A percentile compares a stretch with the other conserved stretches of the same genome.
These are phyloP conservation scores for Leishmania major DNA, from an alignment of 208 protist species.

Conservation along the genomic window DNA sequence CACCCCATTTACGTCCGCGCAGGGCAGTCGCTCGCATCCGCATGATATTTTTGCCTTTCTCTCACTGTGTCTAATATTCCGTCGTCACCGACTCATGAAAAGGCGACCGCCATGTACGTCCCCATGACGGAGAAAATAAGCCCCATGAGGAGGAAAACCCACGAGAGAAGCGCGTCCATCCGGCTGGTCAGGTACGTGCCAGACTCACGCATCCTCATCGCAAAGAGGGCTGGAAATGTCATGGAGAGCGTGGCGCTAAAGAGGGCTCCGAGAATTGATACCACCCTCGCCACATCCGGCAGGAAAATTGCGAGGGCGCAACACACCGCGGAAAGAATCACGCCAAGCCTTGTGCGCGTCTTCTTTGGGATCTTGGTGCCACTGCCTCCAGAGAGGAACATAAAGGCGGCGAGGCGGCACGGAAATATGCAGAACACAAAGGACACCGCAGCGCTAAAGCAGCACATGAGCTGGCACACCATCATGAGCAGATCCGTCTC, in stretches of 20 bases:
- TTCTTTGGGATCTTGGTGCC: conserved; percentile 59
- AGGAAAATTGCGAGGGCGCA: conserved; percentile 64
- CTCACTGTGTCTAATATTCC: not conserved
- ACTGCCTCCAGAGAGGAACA: conserved; percentile 65
- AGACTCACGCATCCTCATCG: conserved; percentile 64
- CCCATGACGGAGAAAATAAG: conserved; percentile 58
- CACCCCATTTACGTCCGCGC: not conserved
- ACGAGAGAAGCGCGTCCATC: conserved; percentile 46
- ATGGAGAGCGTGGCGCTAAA: conserved; percentile 83
- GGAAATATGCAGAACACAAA: conserved; percentile 84
- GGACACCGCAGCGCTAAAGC: conserved; percentile 69
- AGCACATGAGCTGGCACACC: conserved; percentile 70
- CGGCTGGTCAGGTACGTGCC: conserved; percentile 61
- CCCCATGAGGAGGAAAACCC: conserved; percentile 49
- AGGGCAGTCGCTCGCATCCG: not conserved
- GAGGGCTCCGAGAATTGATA: conserved; percentile 66
- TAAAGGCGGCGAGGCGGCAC: conserved; percentile 64
- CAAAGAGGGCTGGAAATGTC: conserved; percentile 77
- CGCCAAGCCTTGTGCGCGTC: conserved; percentile 51
- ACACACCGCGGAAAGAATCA: conserved; percentile 37
- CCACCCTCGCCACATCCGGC: conserved; percentile 64
- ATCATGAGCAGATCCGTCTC: conserved; percentile 64
- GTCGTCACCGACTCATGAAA: conserved; percentile 12
- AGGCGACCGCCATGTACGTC: conserved; percentile 58
- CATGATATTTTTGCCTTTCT: too few relatives aligned